Conservation (phyloP, 495 filamentous ascomycete species). For the Sordaria brevicollis region DNA sequence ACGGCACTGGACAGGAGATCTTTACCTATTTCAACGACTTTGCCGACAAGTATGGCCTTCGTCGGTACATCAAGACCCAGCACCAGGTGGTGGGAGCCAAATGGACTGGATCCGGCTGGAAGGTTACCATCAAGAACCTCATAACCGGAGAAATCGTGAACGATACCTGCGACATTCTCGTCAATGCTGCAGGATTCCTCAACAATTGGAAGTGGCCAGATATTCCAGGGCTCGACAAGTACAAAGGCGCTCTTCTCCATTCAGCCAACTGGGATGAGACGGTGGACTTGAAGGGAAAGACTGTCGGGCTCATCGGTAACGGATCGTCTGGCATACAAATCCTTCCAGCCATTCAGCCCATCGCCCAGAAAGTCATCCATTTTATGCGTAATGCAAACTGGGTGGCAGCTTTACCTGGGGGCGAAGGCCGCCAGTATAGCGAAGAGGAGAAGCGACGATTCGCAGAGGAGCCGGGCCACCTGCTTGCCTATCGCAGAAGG, state of each 20-base stretch:
- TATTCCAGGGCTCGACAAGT: slow-evolving; percentile 31
- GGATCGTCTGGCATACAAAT: slow-evolving; percentile 40
- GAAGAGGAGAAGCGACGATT: slow-evolving; percentile 24
- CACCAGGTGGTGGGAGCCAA: slow-evolving; percentile 18
- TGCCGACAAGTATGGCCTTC: slow-evolving; percentile 22
- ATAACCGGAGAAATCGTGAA: not conserved
- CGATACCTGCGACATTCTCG: not conserved
- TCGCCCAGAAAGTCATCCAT: slow-evolving; percentile 21
- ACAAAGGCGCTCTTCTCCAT: slow-evolving; percentile 38
- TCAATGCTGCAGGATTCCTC: not conserved
- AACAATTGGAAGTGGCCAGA: slow-evolving; percentile 32
- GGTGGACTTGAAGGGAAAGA: slow-evolving; percentile 36
- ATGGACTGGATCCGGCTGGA: slow-evolving; percentile 12
- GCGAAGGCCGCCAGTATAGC: slow-evolving; percentile 19
- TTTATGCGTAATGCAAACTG: slow-evolving; percentile 50
- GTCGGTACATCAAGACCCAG: slow-evolving; percentile 20
- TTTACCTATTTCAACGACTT: slow-evolving; percentile 24
- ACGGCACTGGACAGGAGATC: slow-evolving; percentile 22
- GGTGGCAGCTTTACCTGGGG: slow-evolving; percentile 35
- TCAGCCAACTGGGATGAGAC: slow-evolving; percentile 40
- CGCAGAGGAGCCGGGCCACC: slow-evolving; percentile 12
- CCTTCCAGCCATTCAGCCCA: slow-evolving; percentile 40
- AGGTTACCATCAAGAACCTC: not conserved
- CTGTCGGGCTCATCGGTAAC: slow-evolving; percentile 28
- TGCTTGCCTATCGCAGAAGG: slow-evolving; percentile 16